Conservation (phyloP, 225 moss, liverwort and hornwort genomes). For the Sphagnum contortum region DNA sequence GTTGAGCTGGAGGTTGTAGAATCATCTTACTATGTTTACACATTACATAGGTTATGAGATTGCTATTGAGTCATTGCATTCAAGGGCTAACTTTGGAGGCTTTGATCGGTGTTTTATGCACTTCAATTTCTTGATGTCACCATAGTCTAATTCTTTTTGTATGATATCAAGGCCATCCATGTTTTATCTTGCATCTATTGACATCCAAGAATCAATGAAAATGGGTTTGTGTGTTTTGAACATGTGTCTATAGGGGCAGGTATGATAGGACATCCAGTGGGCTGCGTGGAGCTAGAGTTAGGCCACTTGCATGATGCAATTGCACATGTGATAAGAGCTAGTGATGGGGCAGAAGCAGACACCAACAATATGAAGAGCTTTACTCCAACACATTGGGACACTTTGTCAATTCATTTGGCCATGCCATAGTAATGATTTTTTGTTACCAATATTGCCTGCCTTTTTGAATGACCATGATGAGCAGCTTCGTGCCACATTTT, state of each 20-base stretch:
- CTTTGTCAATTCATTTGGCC: conserved; percentile 88
- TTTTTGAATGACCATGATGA: conserved; percentile 98
- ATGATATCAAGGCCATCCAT: too few species aligned
- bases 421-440: conserved; percentile 84
- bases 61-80: too few species aligned
- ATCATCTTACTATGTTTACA: too few species aligned
- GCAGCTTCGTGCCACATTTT: conserved; percentile 92
- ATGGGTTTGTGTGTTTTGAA: too few species aligned
- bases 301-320: conserved; percentile 74
- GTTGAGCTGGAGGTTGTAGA: too few species aligned
- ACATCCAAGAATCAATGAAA: too few species aligned
- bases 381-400: conserved; percentile 84
- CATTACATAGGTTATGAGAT: too few species aligned
- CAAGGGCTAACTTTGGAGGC: too few species aligned
- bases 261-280: conserved; percentile 17
- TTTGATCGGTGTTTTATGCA: too few species aligned
- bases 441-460: conserved; percentile 87
- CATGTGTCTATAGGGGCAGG: conserved; percentile 18
- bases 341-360: conserved; percentile 96
- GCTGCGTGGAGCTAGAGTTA: conserved; percentile 70
- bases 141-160: too few species aligned
- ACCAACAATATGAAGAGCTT: conserved; percentile 84
- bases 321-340: conserved; percentile 90
- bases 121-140: too few species aligned
- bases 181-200: too few species aligned